Evolutionary conservation across 2,329 filamentous ascomycete species (phyloP).

Genomic region (Arthrobotrys musiformis): DNA sequence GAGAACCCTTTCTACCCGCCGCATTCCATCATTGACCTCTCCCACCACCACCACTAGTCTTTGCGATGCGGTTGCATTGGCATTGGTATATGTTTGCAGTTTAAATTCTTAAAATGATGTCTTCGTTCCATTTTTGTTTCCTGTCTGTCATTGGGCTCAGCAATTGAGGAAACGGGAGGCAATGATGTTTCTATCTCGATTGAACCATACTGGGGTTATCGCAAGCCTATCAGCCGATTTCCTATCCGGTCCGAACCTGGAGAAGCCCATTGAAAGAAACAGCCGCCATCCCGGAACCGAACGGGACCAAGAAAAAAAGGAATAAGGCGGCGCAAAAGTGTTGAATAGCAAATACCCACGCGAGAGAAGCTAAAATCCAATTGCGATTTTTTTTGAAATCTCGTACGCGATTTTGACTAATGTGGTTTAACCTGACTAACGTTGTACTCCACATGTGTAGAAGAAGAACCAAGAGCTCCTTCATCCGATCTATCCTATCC

Average conservation of each 20-base stretch:
- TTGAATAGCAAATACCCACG: conserved; percentile 29
- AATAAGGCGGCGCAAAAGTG: conserved; percentile 1
- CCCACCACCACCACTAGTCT: not conserved
- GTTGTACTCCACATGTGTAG: not conserved
- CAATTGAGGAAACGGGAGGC: too few species aligned
- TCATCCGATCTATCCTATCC: not conserved
- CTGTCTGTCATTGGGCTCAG: too few species aligned
- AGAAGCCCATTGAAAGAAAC: not conserved
- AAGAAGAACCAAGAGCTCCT: conserved; percentile 20
- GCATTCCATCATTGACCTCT: too few species aligned
- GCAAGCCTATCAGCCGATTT: conserved; percentile 1
- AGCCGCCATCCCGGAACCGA: conserved; percentile 28
- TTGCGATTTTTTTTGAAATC: not conserved
- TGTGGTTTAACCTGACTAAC: conserved; percentile 12
- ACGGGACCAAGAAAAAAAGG: not conserved
- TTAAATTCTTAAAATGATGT: too few species aligned
- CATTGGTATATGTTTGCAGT: not conserved
- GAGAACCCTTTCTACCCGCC: conserved; percentile 4
- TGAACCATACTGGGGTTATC: not conserved
- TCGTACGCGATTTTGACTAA: not conserved
- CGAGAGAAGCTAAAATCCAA: not conserved
- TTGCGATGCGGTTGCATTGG: not conserved
- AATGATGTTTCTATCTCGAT: too few species aligned
- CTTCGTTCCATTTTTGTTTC: not conserved
- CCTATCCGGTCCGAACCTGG: conserved; percentile 13